phyloP scores from a whole-genome alignment of 345 rosid species.

The Leavenworthia alabamica region DNA sequence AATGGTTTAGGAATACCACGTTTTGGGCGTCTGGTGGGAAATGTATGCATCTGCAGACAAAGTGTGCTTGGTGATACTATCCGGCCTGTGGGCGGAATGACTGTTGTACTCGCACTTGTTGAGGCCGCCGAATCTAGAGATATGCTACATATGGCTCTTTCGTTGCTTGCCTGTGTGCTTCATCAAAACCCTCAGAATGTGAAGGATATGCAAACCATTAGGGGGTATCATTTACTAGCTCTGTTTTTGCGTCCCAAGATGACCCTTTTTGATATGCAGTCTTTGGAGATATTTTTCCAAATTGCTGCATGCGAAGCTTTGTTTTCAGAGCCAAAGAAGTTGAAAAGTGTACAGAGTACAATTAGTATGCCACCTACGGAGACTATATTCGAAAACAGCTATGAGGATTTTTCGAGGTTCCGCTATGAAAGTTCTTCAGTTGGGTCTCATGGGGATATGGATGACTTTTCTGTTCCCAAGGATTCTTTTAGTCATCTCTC shows the following conservation, averaged over 20 bases:
- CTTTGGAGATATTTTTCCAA: conserved; percentile 89
- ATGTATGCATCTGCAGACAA: conserved; percentile 75
- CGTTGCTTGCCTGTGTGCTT: conserved; percentile 83
- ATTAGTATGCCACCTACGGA: conserved; percentile 41
- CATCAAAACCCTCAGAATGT: conserved; percentile 96
- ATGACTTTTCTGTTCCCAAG: conserved; percentile 82
- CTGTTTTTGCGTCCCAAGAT: conserved; percentile 86
- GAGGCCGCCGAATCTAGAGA: conserved; percentile 92
- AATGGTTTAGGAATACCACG: conserved; percentile 83
- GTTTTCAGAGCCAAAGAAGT: conserved; percentile 85
- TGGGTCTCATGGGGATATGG: conserved; percentile 96
- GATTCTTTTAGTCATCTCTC: conserved; percentile 91
- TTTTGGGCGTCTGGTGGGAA: conserved; percentile 85
- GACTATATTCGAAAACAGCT: conserved; percentile 55
- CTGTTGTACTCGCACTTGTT: conserved; percentile 81
- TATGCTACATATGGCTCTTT: conserved; percentile 96
- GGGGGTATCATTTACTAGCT: conserved; percentile 98
- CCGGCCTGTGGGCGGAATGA: conserved; percentile 84
- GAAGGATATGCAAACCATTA: conserved; percentile 86
- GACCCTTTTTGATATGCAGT: conserved; percentile 90
- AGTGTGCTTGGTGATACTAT: conserved; percentile 86
- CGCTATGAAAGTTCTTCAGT: conserved; percentile 74
- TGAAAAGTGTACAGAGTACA: conserved; percentile 37
- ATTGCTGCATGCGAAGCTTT: conserved; percentile 99
- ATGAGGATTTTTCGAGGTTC: conserved; percentile 80